Base-by-base conservation (phyloP, 345 rosid genomes). In the Eucalyptus tenuipes region DNA sequence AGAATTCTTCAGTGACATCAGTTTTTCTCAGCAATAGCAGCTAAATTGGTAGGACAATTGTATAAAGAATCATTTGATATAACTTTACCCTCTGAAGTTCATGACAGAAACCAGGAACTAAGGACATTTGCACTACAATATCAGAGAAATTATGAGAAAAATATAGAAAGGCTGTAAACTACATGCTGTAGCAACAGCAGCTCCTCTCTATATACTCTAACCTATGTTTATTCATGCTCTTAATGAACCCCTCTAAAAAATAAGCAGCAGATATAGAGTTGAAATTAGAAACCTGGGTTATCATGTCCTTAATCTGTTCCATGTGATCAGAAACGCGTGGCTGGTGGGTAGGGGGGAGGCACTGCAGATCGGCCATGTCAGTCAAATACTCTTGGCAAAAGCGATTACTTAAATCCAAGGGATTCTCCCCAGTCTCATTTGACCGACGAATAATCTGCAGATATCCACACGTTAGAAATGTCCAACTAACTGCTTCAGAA, bases 301-400 rank as follows among this genome's bases (percentile, higher is more conserved):
- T 96, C 98, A 96, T 93, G 88, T 94, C 90, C 75, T 93, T 93
- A 44, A 98, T 97, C 91, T 98, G 93, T 29, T 93, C 95, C 93
- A 98, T 95, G 92, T 97, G 97, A 11, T 91, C 91, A 61, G 98
- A 94, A 20, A 98, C 98, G 22, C 95, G 91, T 14, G 99, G 99
- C 93, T 96, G 94, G 87, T 92, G 93, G 17, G 97, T 97, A 25
- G 99, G 99, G 87, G 61, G 88, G 8, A 97, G 97, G 93, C 98
- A 98, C 93, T 94, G 98, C 80, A 98, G 93, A 86, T 91, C 91
- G 86, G 59, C 88, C 99, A 98, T 94, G 90, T 98, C 99, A 33
- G 88, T 91, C 47, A 94, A 87, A 91, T 98, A 97, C 88, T 95
- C 99, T 79, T 95, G 93, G 55, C 99, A 97, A 90, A 92, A 97